Percentiles rank a stretch among this genome's conserved stretches.
phyloP scores from a whole-genome alignment of 257 asterid species.

The Anisodus acutangulus region DNA sequence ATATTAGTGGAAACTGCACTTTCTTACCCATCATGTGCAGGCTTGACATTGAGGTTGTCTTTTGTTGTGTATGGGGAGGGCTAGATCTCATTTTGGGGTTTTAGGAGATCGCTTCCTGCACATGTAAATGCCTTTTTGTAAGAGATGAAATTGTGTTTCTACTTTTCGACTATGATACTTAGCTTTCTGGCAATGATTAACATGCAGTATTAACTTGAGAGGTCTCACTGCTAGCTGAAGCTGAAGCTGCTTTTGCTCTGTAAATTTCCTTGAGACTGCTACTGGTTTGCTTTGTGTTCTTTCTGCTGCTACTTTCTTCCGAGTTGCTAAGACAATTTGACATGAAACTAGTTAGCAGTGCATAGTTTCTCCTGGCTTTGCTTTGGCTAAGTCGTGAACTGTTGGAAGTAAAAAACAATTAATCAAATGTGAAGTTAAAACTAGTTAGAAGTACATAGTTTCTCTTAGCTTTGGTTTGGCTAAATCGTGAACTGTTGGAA shows the following conservation, averaged over 20 bases:
- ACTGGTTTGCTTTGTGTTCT: neutral
- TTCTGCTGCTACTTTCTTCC: neutral
- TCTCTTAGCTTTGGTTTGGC: neutral
- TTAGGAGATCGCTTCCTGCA: conserved; percentile 42
- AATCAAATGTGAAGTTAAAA: no score
- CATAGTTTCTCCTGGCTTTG: neutral
- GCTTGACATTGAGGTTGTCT: neutral
- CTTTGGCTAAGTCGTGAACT: neutral
- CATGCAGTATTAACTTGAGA: conserved; percentile 7
- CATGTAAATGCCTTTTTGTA: conserved; percentile 8
- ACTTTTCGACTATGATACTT: neutral
- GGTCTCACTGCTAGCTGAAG: neutral
- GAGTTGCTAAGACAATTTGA: neutral
- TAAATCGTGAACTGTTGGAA: neutral
- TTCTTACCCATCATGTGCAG: conserved; percentile 22
- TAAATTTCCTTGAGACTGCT: neutral
- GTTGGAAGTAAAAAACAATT: neutral
- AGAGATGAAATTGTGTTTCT: neutral
- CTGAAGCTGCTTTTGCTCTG: neutral
- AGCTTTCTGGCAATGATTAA: neutral
- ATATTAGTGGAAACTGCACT: neutral
- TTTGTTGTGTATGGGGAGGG: conserved; percentile 24
- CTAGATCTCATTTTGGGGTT: conserved; percentile 55
- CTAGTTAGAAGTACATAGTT: neutral
- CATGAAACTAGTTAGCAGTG: neutral